phyloP scores from a whole-genome alignment of 805 yeast species.

The Pichia exigua region DNA sequence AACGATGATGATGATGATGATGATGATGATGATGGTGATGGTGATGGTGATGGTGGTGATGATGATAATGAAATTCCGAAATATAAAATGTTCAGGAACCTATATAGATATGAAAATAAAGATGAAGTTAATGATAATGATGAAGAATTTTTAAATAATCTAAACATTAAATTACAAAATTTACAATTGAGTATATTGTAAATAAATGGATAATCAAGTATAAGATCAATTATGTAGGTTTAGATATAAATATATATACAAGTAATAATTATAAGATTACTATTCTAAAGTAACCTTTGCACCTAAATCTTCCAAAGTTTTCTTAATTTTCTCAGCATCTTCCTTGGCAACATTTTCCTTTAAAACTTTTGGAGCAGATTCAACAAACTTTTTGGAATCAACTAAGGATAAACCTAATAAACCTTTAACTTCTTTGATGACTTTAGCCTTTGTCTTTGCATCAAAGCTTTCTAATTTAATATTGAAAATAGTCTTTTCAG shows the following conservation, averaged over 20 bases:
- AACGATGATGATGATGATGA: background rate
- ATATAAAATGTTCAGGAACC: background rate
- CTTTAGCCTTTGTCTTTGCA: constrained; percentile 91
- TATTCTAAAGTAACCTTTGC: constrained; percentile 89
- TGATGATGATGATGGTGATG: background rate
- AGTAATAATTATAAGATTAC: constrained; percentile 8
- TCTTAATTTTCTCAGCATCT: constrained; percentile 94
- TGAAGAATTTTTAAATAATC: background rate
- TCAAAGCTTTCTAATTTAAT: constrained; percentile 91
- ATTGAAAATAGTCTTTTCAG: constrained; percentile 89
- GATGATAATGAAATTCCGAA: background rate
- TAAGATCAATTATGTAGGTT: background rate
- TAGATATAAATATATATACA: constrained; percentile 4
- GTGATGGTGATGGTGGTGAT: background rate
- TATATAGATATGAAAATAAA: background rate
- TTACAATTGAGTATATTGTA: background rate
- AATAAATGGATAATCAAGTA: background rate
- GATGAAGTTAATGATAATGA: background rate
- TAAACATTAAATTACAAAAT: background rate
- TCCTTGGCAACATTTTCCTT: constrained; percentile 94
- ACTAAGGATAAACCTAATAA: constrained; percentile 88
- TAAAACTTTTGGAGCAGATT: constrained; percentile 91
- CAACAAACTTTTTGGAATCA: constrained; percentile 96
- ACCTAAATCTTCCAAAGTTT: constrained; percentile 88
- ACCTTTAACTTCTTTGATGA: constrained; percentile 93